Evolutionary conservation across 345 rosid species (phyloP), one percentile per base, ranked within the genome.

Genomic region (Bruguiera parviflora): DNA sequence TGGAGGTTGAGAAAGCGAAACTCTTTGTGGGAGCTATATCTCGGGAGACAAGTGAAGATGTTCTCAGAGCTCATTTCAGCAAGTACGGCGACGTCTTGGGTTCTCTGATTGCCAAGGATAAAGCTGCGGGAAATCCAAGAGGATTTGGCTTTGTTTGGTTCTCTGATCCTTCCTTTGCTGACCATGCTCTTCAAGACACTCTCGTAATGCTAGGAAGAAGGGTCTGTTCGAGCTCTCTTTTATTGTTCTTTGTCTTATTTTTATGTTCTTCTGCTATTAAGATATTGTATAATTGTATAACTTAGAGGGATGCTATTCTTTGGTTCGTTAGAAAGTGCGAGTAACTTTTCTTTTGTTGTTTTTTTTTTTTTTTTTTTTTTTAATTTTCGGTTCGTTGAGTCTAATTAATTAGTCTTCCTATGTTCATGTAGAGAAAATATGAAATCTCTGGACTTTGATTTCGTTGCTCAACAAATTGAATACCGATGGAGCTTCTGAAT

Each of bases 91-190:
- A 19, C 63, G 96, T 93, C 33, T 61, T 74, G 59, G 77, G 78
- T 57, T 81, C 88, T 18, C 64, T 77, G 29, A 75, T 91, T 68
- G 85, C 89, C 68, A 86, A 65, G 69, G 94, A 86, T 63, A 73
- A 73, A 67, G 43, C 1, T 58, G 77, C 91, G 52, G 69, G 79
- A 57, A 65, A 18, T 18, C 75, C 96, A 1, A 86, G 89, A 71
- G 87, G 95, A 0, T 87, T 88, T 80, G 98, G 86, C 2, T 93
- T 91, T 77, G 91, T 93, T 71, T 79, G 78, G 71, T 88, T 89
- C 69, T 78, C 83, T 7, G 86, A 88, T 66, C 68, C 80, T 46
- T 68, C 66, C 55, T 79, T 79, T 16, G 94, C 84, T 20, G 84
- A 71, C 24, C 79, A 72, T 39, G 97, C 97, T 21, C 88, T 90